A percentile compares a stretch with the other conserved stretches of the same genome.
phyloP scores from a whole-genome alignment of 2,329 filamentous ascomycete genomes.

The Xenoacremonium recifei region DNA sequence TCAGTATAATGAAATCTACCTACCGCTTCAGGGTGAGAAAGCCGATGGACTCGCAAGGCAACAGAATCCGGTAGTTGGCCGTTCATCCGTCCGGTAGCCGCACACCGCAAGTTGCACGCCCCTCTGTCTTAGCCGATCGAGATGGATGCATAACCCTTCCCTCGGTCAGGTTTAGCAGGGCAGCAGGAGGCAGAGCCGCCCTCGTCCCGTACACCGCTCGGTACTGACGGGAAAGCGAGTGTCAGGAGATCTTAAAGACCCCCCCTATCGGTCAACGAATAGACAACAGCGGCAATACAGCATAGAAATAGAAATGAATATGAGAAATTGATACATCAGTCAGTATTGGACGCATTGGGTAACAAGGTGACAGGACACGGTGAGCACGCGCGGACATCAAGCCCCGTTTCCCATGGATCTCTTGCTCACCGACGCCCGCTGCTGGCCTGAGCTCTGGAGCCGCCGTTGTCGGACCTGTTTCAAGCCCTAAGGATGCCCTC shows the following conservation, averaged over 20 bases:
- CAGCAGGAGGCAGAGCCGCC: neutral
- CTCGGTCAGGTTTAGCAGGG: neutral
- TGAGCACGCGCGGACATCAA: too few relatives aligned
- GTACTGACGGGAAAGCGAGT: neutral
- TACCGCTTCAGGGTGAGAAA: too few relatives aligned
- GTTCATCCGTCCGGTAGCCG: too few relatives aligned
- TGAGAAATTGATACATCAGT: slow-evolving; percentile 4
- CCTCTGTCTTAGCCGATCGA: neutral
- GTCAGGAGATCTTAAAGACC: slow-evolving; percentile 2
- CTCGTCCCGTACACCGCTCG: neutral
- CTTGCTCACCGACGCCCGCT: too few relatives aligned
- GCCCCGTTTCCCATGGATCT: too few relatives aligned
- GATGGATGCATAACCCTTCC: slow-evolving; percentile 1
- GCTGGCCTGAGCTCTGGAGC: too few relatives aligned
- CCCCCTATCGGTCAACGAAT: neutral
- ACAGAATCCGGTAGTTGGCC: too few relatives aligned
- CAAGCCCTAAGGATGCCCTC: too few relatives aligned
- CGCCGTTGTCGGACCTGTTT: too few relatives aligned
- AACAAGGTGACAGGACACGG: slow-evolving; percentile 3
- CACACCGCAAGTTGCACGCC: slow-evolving; percentile 1
- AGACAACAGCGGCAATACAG: neutral
- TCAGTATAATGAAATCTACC: too few relatives aligned
- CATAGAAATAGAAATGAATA: slow-evolving; percentile 4
- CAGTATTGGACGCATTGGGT: slow-evolving; percentile 2
- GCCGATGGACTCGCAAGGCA: too few relatives aligned